Percentiles rank a stretch among this genome's conserved stretches.
These are phyloP conservation scores for Pseudogymnoascus sp. DNA, from an alignment of 2,329 filamentous ascomycete species.

Conservation along the genomic window DNA sequence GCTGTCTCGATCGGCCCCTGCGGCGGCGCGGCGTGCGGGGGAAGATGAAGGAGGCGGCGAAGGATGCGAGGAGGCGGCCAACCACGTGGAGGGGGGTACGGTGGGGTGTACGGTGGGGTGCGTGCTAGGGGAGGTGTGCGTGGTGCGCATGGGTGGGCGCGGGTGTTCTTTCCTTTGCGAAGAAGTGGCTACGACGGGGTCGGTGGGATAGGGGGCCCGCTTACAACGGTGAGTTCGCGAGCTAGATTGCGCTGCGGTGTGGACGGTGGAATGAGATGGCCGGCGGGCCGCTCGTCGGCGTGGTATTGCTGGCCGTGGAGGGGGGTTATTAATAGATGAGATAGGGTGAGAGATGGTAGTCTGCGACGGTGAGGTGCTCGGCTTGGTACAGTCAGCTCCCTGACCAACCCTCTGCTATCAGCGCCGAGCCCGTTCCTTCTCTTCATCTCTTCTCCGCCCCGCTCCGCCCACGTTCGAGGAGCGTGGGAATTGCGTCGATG, in stretches of 20 bases:
- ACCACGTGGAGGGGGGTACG: not conserved
- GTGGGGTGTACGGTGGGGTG: not conserved
- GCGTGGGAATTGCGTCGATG: not conserved
- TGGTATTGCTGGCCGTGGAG: not conserved
- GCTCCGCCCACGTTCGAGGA: not conserved
- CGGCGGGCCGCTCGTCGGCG: not conserved
- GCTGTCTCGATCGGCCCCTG: not conserved
- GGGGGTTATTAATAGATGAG: not conserved
- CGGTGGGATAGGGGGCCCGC: not conserved
- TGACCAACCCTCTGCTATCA: not conserved
- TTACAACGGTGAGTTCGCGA: not conserved
- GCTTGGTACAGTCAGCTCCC: not conserved
- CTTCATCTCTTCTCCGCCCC: not conserved
- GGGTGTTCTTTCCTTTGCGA: not conserved
- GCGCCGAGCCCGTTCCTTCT: not conserved
- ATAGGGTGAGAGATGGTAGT: not conserved
- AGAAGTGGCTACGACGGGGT: not conserved
- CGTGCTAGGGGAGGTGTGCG: not conserved
- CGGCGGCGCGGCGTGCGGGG: not conserved
- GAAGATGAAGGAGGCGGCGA: not conserved
- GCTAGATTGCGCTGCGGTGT: not conserved
- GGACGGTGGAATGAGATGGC: not conserved
- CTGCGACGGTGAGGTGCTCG: not conserved
- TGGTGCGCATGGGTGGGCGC: not conserved
- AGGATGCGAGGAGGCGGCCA: conserved; percentile 2